These are phyloP conservation scores for Alternaria sp. DNA, from an alignment of 2,329 filamentous ascomycete species.

Conservation along the genomic window DNA sequence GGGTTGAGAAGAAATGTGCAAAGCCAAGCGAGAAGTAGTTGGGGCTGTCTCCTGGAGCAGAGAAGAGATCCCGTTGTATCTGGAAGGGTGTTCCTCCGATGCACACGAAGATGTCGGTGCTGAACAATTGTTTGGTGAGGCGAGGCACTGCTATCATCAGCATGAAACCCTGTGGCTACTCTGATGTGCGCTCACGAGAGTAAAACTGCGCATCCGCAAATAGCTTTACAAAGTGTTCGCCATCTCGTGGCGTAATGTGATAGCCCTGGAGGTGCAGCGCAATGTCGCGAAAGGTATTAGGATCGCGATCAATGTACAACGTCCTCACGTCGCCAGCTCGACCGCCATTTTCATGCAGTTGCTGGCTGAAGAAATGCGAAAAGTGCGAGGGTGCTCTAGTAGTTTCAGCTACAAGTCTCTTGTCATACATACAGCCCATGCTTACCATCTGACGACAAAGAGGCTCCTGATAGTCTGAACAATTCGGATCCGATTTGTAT, in stretches of 20 bases:
- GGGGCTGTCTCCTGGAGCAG: slow-evolving; percentile 83
- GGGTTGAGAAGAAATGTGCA: slow-evolving; percentile 82
- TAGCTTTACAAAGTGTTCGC: slow-evolving; percentile 86
- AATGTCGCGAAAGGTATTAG: slow-evolving; percentile 87
- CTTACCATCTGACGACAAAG: slow-evolving; percentile 75
- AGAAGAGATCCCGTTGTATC: slow-evolving; percentile 88
- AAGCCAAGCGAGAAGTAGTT: slow-evolving; percentile 97
- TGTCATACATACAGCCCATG: slow-evolving; percentile 13
- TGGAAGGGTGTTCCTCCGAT: slow-evolving; percentile 89
- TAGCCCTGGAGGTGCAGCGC: slow-evolving; percentile 90
- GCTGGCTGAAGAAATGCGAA: slow-evolving; percentile 89
- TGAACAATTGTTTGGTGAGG: slow-evolving; percentile 88
- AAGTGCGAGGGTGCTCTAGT: slow-evolving; percentile 91
- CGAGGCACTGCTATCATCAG: slow-evolving; percentile 71
- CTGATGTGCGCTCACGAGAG: slow-evolving; percentile 65
- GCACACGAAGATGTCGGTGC: slow-evolving; percentile 89
- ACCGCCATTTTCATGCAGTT: slow-evolving; percentile 71
- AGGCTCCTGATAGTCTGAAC: slow-evolving; percentile 74
- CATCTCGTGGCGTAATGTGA: slow-evolving; percentile 81
- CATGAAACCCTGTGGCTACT: slow-evolving; percentile 7
- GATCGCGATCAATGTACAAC: slow-evolving; percentile 94
- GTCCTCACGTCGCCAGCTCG: slow-evolving; percentile 72
- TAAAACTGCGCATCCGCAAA: slow-evolving; percentile 98
- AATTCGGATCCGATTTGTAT: slow-evolving; percentile 74
- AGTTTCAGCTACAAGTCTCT: slow-evolving; percentile 56